phyloP scores from a whole-genome alignment of 306 rosid genomes.

The Citrullus amarus region DNA sequence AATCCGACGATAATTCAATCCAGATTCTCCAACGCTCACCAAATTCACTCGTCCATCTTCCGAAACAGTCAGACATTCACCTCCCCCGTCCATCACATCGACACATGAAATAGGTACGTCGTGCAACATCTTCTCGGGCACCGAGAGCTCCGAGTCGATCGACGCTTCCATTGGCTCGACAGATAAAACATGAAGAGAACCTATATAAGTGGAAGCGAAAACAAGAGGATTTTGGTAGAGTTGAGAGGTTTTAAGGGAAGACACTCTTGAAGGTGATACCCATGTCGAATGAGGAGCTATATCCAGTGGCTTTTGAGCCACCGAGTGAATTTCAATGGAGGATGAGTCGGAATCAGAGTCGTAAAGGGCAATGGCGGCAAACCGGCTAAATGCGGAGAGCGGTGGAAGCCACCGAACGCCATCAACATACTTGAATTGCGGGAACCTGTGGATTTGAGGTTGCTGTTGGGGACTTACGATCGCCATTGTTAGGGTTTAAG shows the following conservation, averaged over 20 bases:
- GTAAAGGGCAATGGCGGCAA: conserved; percentile 47
- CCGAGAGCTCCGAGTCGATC: conserved; percentile 37
- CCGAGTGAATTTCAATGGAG: conserved; percentile 44
- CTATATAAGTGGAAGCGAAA: conserved; percentile 41
- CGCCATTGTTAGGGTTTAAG: conserved; percentile 33
- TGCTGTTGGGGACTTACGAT: conserved; percentile 27
- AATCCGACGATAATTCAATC: conserved; percentile 31
- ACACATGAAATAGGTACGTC: conserved; percentile 31
- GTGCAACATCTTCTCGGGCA: conserved; percentile 45
- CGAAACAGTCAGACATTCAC: conserved; percentile 64
- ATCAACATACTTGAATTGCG: conserved; percentile 58
- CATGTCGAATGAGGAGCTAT: conserved; percentile 40
- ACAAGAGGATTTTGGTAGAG: conserved; percentile 42
- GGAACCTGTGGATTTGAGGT: conserved; percentile 38
- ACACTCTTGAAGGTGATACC: conserved; percentile 46
- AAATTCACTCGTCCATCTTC: conserved; percentile 76
- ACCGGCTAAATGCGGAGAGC: conserved; percentile 46
- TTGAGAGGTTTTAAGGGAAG: conserved; percentile 46
- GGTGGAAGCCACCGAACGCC: conserved; percentile 84
- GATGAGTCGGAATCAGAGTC: conserved; percentile 45
- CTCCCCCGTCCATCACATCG: conserved; percentile 58
- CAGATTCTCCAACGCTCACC: conserved; percentile 38
- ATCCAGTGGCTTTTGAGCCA: conserved; percentile 25
- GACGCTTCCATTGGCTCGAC: conserved; percentile 32
- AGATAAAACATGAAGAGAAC: conserved; percentile 58